Base-by-base conservation (phyloP, 768 basidiomycete species). In the Phaeotremella fagi region DNA sequence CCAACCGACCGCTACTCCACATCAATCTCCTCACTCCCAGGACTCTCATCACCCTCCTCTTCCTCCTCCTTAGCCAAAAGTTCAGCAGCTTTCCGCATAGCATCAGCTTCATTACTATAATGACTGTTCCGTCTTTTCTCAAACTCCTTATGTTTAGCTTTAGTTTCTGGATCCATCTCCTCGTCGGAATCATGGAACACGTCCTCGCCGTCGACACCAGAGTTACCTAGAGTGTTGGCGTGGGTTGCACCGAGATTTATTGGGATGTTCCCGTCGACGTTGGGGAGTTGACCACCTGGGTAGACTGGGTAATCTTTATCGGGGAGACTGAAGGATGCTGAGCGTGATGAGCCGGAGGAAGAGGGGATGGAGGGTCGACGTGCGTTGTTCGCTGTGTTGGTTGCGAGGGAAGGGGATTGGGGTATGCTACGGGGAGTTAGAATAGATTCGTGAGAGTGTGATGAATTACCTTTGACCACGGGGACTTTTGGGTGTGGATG, bases 141-240 rank as follows among this genome's bases (percentile, higher is more conserved):
- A 48, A 74, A 74, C 37, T 68, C 66, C 36, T 54, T 43, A 45
- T 69, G 63, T 29, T 61, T 61, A 23, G 54, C 62, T 33, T 53
- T 61, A 2, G 55, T 50, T 76, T 91, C 90, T 76, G 86, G 87
- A 41, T 6, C 7, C 38, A 14, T 41, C 22, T 41, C 38, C 16
- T 60, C 58, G 62, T 90, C 87, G 87, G 66, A 63, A 5, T 79
- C 76, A n/a, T n/a, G n/a, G 59, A 85, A 82, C 27, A 82, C 79
- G 1, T 77, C 80, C 0, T 76, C 71, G 9, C n/a, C 11, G 6
- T 22, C 38, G 7, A 22, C 7, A 26, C 77, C 75, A 55, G 49
- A 80, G 41, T 70, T 70, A 7, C 62, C 61, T 43, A 58, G 58
- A 2, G 68, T 70, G 46, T 70, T 70, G 15, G 60, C 61, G 11